These are phyloP conservation scores for Hyaloscypha hepaticicola DNA, from an alignment of 495 filamentous ascomycete species.

Conservation along the genomic window DNA sequence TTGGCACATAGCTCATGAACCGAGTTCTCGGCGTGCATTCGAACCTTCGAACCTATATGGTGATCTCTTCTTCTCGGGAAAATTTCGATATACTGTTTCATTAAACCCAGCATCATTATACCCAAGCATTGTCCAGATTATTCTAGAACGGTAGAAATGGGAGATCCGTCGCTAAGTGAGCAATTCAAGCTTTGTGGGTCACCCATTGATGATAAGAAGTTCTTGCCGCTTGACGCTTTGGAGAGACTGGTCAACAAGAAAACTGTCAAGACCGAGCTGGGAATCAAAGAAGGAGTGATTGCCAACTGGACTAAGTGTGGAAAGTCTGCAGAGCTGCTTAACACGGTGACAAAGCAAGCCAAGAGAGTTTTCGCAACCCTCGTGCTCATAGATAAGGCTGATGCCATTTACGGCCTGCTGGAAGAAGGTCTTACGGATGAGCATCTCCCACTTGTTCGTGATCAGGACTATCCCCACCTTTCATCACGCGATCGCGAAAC, in stretches of 20 bases:
- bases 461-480: not conserved
- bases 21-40: not conserved
- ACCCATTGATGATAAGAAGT: not conserved
- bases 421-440: not conserved
- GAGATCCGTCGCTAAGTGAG: not conserved
- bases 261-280: not conserved
- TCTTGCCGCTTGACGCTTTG: slow-evolving; percentile 2
- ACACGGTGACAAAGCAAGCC: not conserved
- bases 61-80: too few relatives aligned
- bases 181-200: slow-evolving; percentile 3
- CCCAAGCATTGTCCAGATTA: not conserved
- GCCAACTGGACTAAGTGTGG: not conserved
- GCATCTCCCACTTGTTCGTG: slow-evolving; percentile 8
- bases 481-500: not conserved
- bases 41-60: too few relatives aligned
- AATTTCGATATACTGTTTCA: slow-evolving; percentile 1
- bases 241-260: not conserved
- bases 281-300: not conserved
- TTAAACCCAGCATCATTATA: not conserved
- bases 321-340: not conserved
- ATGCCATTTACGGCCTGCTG: not conserved
- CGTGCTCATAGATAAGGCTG: not conserved
- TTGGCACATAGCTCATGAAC: slow-evolving; percentile 3
- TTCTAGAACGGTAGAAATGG: slow-evolving; percentile 2
- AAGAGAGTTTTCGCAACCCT: slow-evolving; percentile 1